Evolutionary conservation across 257 asterid genomes (phyloP).

Genomic region (Plantago ovata): DNA sequence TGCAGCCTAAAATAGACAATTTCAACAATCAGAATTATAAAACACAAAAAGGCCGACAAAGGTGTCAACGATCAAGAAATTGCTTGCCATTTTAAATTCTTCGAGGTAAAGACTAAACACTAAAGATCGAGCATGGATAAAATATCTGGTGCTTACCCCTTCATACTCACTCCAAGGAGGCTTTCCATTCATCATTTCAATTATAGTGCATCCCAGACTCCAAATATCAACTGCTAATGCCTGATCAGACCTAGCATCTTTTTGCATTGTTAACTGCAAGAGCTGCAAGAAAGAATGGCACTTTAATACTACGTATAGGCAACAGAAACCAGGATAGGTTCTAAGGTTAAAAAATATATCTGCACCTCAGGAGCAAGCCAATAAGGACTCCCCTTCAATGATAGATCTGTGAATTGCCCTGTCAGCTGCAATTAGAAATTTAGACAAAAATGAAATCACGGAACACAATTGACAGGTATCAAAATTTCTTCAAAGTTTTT

Average conservation of each 20-base stretch:
- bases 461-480: neutral
- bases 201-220: constrained; percentile 92
- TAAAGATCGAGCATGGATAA: neutral
- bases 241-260: constrained; percentile 45
- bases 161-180: constrained; percentile 97
- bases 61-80: neutral
- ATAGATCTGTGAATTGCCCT: constrained; percentile 65
- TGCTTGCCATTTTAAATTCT: neutral
- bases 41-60: neutral
- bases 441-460: neutral
- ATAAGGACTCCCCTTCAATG: constrained; percentile 89
- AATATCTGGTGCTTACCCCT: constrained; percentile 49
- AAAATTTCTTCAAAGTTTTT: neutral
- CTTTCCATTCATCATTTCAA: constrained; percentile 82
- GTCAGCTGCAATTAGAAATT: constrained; percentile 46
- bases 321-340: neutral
- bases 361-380: constrained; percentile 97
- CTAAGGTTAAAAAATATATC: constrained; percentile 10
- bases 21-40: neutral
- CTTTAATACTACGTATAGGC: constrained; percentile 14
- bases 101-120: neutral
- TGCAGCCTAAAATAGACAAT: constrained; percentile 49
- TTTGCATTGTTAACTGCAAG: constrained; percentile 47
- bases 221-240: constrained; percentile 84
- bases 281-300: constrained; percentile 44